These are phyloP conservation scores for Xanthoceras sorbifolium DNA, from an alignment of 345 rosid genomes.

Conservation along the genomic window DNA sequence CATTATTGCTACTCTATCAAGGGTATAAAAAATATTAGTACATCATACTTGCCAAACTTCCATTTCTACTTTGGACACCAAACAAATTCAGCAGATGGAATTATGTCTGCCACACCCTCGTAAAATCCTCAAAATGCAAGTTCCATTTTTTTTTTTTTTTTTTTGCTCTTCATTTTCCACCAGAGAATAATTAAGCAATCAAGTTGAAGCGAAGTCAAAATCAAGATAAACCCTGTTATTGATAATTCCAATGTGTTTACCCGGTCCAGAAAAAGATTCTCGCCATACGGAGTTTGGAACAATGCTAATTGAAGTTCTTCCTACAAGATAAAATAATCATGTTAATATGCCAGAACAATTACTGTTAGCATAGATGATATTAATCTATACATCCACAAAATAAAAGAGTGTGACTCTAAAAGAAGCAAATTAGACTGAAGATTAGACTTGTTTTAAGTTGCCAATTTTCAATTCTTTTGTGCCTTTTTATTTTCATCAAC, in stretches of 20 bases:
- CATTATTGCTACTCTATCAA: background rate
- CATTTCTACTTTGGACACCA: background rate
- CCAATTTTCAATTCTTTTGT: background rate
- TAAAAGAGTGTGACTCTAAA: background rate
- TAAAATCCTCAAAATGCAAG: background rate
- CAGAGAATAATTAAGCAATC: background rate
- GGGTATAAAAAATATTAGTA: background rate
- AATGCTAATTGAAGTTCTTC: conserved; percentile 89
- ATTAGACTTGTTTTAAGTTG: background rate
- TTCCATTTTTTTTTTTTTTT: background rate
- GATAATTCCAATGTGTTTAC: conserved; percentile 39
- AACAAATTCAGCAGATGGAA: background rate
- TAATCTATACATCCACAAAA: conserved; percentile 1
- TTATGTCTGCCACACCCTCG: background rate
- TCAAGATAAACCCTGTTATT: background rate
- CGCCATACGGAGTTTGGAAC: conserved; percentile 56
- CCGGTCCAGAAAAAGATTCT: conserved; percentile 86
- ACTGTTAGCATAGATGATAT: background rate
- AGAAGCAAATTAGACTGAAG: background rate
- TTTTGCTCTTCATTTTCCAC: background rate
- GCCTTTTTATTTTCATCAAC: background rate
- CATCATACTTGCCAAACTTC: background rate
- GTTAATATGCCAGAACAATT: background rate
- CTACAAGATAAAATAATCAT: conserved; percentile 35
- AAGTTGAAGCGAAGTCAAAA: background rate